Base-by-base conservation (phyloP, 2,329 filamentous ascomycete genomes). In the Talaromyces pinophilus region DNA sequence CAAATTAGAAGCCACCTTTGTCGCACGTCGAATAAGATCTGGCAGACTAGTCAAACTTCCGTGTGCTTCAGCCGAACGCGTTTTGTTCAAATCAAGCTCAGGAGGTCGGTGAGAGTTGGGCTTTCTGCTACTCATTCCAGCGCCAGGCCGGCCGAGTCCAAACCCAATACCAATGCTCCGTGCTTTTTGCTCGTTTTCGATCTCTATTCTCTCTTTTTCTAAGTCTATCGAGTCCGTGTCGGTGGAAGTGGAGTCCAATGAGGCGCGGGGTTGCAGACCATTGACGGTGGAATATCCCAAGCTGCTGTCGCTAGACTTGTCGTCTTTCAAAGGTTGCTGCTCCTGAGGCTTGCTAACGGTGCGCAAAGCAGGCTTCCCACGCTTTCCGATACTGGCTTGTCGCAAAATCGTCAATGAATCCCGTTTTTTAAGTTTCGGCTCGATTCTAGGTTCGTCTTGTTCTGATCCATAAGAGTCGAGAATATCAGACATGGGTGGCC, bases 21-120 rank as follows among this genome's bases (percentile, higher is more conserved):
- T 98, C 11, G 95, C 95, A 71, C 95, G 87, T 73, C 88, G 86
- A 71, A 99, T 98, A 67, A 99, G 82, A 76, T 98, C 95, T 0
- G 93, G 91, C 67, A 99, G 82, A 78, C 93, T 97, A 1, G 95
- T 98, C 69, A 97, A 83, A 75, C 93, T 97, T 3, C 92, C 93
- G 73, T 95, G 87, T 1, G 90, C 87, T 77, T 97, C 92, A 17
- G 92, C 91, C 62, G 90, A 88, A 70, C 88, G 86, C 3, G 96
- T 91, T 3, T 91, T 91, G 73, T 93, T 89, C 28, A 97, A 90
- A 74, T 97, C 88, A 3, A 97, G 81, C 42, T 86, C 87, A 3
- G 92, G 91, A 38, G 94, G 93, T 67, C 79, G 75, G 62, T 73
- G 77, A 46, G 71, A 74, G 19, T 73, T 72, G 22, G 78, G 78